phyloP scores from a whole-genome alignment of 352 stramenopile genomes.

The Phytophthora constricta region DNA sequence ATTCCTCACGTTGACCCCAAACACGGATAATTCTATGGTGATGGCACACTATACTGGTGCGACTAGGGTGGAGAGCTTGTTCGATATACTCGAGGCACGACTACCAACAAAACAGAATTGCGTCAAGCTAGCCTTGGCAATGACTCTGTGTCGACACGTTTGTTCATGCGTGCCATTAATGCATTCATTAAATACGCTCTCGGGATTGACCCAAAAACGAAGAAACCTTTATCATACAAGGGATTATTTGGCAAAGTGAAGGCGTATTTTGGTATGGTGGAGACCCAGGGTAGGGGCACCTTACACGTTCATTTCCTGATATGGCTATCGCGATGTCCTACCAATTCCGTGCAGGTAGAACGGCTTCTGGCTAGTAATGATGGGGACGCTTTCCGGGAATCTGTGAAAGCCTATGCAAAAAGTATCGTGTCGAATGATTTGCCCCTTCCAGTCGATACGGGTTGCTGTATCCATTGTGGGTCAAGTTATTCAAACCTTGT shows the following conservation, averaged over 20 bases:
- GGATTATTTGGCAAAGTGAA: conserved; percentile 10
- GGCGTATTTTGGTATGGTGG: conserved; percentile 15
- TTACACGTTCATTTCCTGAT: conserved; percentile 7
- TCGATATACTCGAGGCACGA: conserved; percentile 2
- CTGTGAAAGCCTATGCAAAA: neutral
- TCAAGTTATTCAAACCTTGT: neutral
- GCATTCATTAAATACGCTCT: conserved; percentile 4
- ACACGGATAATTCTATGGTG: conserved; percentile 4
- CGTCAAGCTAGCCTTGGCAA: conserved; percentile 15
- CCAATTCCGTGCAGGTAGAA: conserved; percentile 2
- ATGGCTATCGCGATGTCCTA: conserved; percentile 2
- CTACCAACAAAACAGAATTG: conserved; percentile 10
- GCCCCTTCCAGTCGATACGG: neutral
- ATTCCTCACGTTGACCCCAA: conserved; percentile 15
- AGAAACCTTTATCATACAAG: neutral
- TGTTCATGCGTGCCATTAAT: conserved; percentile 17
- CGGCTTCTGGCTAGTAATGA: neutral
- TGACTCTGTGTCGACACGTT: conserved; percentile 7
- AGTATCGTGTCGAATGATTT: conserved; percentile 4
- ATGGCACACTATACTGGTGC: conserved; percentile 12
- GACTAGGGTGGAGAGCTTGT: neutral
- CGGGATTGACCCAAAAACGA: conserved; percentile 5
- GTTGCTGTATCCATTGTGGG: neutral
- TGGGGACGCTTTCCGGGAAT: neutral
- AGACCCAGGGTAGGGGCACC: conserved; percentile 2